Evolutionary conservation across 1,284 basidiomycete genomes (phyloP).

Genomic region (Fomitopsis palustris): DNA sequence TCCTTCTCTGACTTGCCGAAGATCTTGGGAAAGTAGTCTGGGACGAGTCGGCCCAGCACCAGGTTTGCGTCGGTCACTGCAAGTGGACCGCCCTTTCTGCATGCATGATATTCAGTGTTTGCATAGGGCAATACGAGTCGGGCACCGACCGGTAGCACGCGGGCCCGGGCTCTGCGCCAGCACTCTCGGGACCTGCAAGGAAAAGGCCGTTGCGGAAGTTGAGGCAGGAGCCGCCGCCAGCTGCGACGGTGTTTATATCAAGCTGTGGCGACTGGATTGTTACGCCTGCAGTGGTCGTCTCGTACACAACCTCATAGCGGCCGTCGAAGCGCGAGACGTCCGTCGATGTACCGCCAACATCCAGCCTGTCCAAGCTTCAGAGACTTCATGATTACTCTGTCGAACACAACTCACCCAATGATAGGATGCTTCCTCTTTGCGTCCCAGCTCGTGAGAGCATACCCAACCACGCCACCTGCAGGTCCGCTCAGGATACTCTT

Average conservation of each 20-base stretch:
- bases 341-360: constrained; percentile 86
- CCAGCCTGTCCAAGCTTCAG: constrained; percentile 41
- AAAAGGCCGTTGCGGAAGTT: constrained; percentile 82
- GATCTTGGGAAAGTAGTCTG: constrained; percentile 83
- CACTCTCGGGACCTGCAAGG: constrained; percentile 80
- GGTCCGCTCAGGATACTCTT: constrained; percentile 88
- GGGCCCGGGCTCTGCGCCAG: constrained; percentile 83
- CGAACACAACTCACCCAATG: constrained; percentile 54
- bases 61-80: constrained; percentile 89
- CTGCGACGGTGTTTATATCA: constrained; percentile 87
- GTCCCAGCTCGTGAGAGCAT: constrained; percentile 84
- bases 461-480: constrained; percentile 87
- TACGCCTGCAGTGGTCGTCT: constrained; percentile 89
- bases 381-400: too few species aligned
- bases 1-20: constrained; percentile 87
- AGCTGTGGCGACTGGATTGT: constrained; percentile 87
- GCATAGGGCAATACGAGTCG: not conserved
- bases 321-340: constrained; percentile 90
- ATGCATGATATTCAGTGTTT: constrained; percentile 1
- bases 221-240: constrained; percentile 83
- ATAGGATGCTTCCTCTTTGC: constrained; percentile 59
- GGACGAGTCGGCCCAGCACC: constrained; percentile 78
- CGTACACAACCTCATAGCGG: constrained; percentile 84
- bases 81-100: constrained; percentile 79
- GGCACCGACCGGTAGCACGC: constrained; percentile 69